Evolutionary conservation across 2,329 filamentous ascomycete species (phyloP), one percentile per base, ranked within the genome.

Genomic region (Cladophialophora exuberans): DNA sequence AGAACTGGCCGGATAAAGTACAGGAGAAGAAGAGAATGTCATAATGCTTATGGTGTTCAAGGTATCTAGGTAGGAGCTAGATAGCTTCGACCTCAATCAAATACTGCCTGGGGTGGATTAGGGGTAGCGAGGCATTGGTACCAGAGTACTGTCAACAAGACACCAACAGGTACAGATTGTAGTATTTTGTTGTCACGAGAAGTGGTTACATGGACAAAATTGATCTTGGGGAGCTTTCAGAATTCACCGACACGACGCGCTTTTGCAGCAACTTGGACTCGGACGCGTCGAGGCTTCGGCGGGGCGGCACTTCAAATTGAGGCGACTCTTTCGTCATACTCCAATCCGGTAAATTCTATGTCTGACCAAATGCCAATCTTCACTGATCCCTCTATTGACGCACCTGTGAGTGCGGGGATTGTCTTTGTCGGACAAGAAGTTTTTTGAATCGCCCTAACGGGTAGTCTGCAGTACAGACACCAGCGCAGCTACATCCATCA

Each of bases 11-110:
- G 70, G 67, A 45, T 71, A 69, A 6, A 62, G 62, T 13, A 67
- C 65, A 2, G 73, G 70, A 2, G 73, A 74, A 1, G 75, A 76
- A 18, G 74, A 71, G 36, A 76, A 71, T 13, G 17, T 26, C 26
- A 50, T 30, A 23, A 17, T 15, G 11, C 7, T 33, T 39, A n/a
- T n/a, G n/a, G n/a, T n/a, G n/a, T n/a, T n/a, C n/a, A n/a, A n/a
- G n/a, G n/a, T n/a, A n/a, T n/a, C n/a, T n/a, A n/a, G n/a, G n/a
- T n/a, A n/a, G n/a, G n/a, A n/a, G n/a, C n/a, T n/a, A n/a, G n/a
- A n/a, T n/a, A n/a, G n/a, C n/a, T n/a, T n/a, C n/a, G n/a, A n/a
- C n/a, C n/a, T n/a, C n/a, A n/a, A n/a, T n/a, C n/a, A n/a, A n/a
- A n/a, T n/a, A n/a, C n/a, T n/a, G n/a, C n/a, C n/a, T n/a, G n/a